Base-by-base conservation (phyloP, 352 stramenopile genomes). In the Peronospora destructor region DNA sequence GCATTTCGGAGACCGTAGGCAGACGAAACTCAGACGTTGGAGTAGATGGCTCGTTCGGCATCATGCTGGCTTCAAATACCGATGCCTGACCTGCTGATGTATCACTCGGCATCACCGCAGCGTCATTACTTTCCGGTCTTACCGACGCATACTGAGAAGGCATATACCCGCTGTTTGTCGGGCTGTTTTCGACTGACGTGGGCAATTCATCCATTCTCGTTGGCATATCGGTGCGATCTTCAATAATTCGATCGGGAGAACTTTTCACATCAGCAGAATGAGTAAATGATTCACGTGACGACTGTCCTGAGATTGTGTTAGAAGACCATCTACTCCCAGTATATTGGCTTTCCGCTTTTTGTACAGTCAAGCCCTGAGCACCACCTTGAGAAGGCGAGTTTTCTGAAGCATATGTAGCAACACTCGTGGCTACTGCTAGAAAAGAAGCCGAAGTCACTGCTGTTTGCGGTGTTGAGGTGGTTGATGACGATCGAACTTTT, bases 401-500 rank as follows among this genome's bases (percentile, higher is more conserved):
- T 12, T 38, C 41, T 23, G 56, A 23, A 21, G 56, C 37, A 36
- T 53, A 44, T 4, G 55, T 58, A 13, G 50, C 41, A 42, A 35
- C 33, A 32, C 3, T 63, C 28, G 51, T 21, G 16, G 34, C 16
- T 13, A 34, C 30, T 32, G 43, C 16, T 34, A 39, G 14, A 13
- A 26, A 46, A 26, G 53, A 30, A 17, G 40, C 41, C 10, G 50
- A 46, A 10, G 30, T 23, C 11, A 28, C 26, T 7, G 13, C n/a
- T 17, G 51, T 14, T 19, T 48, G 41, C 7, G 45, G 53, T 35
- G 3, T 36, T 13, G 42, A 36, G n/a, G 44, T 38, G 17, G 45
- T 32, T 17, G 43, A 40, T 23, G 56, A n/a, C 11, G 56, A 64
- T 30, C 73, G 51, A 3, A 90, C 72, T 45, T 87, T 86, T 16